Conservation (phyloP, 108 stramenopile genomes). For the Epithemia pelagica region DNA sequence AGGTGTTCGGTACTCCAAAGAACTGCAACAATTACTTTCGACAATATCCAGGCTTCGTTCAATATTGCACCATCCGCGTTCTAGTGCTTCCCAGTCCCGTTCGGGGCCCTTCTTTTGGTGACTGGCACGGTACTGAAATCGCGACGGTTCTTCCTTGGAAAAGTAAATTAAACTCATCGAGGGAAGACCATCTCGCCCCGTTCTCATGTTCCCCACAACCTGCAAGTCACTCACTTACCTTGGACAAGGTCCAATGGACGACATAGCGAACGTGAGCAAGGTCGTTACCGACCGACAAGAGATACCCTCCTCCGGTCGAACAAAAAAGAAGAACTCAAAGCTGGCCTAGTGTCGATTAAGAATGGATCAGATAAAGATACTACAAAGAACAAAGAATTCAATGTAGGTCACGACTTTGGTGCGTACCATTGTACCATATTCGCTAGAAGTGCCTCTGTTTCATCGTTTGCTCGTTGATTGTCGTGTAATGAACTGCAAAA, state of each 20-base stretch:
- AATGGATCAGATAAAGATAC: too few species aligned
- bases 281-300: too few species aligned
- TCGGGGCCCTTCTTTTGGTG: constrained; percentile 14
- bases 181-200: constrained; percentile 79
- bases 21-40: constrained; percentile 60
- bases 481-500: too few species aligned
- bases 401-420: too few species aligned
- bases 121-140: constrained; percentile 44
- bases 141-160: constrained; percentile 62
- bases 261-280: constrained; percentile 80
- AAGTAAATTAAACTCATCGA: constrained; percentile 73
- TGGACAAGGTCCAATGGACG: constrained; percentile 82
- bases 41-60: constrained; percentile 44
- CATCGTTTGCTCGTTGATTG: too few species aligned
- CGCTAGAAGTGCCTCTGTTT: too few species aligned
- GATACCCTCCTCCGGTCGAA: too few species aligned
- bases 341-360: too few species aligned
- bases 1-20: constrained; percentile 62
- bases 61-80: constrained; percentile 73
- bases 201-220: constrained; percentile 47
- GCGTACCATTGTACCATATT: too few species aligned
- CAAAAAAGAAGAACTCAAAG: too few species aligned
- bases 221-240: constrained; percentile 20
- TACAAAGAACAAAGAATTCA: too few species aligned
- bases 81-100: constrained; percentile 40